phyloP scores from a whole-genome alignment of 2,329 filamentous ascomycete species.

The Aspergillus novofumigatus region DNA sequence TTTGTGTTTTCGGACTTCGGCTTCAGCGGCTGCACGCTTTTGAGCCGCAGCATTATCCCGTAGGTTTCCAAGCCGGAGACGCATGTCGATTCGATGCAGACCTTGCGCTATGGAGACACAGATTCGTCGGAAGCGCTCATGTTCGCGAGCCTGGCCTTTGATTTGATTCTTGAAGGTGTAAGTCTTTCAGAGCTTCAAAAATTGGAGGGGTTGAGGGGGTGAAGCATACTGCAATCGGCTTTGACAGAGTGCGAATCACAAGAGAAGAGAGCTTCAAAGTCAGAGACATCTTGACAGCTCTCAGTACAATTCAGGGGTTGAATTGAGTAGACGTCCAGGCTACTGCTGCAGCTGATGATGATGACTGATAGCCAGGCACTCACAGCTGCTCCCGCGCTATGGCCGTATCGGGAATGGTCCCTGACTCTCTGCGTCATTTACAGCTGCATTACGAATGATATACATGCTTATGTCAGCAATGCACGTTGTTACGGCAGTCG shows the following conservation, averaged over 20 bases:
- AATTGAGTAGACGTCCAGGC: neutral
- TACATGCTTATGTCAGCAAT: constrained; percentile 22
- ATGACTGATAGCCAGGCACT: constrained; percentile 10
- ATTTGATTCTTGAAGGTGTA: constrained; percentile 56
- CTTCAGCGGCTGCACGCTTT: constrained; percentile 47
- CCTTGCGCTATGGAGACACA: constrained; percentile 61
- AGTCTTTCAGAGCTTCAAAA: constrained; percentile 10
- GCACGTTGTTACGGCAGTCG: constrained; percentile 23
- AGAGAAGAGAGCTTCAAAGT: constrained; percentile 64
- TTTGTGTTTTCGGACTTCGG: constrained; percentile 52
- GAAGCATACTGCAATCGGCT: constrained; percentile 59
- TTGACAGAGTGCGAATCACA: constrained; percentile 61
- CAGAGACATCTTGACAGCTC: constrained; percentile 50
- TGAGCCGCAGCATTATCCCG: constrained; percentile 55
- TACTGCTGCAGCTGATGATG: neutral
- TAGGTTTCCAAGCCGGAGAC: constrained; percentile 61
- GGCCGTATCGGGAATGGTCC: neutral
- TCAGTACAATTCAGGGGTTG: neutral
- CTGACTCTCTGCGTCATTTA: constrained; percentile 8
- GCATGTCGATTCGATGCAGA: constrained; percentile 64
- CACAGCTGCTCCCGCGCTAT: neutral
- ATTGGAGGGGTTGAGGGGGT: neutral
- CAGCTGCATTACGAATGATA: constrained; percentile 9
- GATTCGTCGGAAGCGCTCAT: constrained; percentile 60
- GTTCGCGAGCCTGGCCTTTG: constrained; percentile 64